A percentile compares a stretch with the other conserved stretches of the same genome.
Conservation (phyloP, 2,329 filamentous ascomycete species). For the Pseudogymnoascus sp. region DNA sequence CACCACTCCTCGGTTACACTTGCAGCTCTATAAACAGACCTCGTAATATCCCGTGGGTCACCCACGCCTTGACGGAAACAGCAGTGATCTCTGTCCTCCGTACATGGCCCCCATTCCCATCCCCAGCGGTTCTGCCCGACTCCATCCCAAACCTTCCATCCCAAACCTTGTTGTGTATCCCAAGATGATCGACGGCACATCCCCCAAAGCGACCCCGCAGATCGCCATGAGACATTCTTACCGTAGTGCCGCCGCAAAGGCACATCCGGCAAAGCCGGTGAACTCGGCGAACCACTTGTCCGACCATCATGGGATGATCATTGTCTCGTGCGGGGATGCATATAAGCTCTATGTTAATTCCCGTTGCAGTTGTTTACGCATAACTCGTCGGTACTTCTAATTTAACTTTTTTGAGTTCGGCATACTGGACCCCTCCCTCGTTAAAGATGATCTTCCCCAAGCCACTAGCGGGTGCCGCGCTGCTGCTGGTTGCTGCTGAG, state of each 20-base stretch:
- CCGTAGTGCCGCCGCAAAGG: too few species aligned
- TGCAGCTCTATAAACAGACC: neutral
- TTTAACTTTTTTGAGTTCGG: neutral
- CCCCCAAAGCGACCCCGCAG: neutral
- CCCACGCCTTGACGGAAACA: neutral
- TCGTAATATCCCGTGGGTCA: neutral
- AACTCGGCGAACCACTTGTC: neutral
- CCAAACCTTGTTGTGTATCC: neutral
- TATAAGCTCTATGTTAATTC: neutral
- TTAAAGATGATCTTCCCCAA: neutral
- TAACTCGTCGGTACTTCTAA: neutral
- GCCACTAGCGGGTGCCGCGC: neutral
- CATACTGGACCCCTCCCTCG: neutral
- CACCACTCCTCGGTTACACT: neutral
- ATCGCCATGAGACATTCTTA: neutral
- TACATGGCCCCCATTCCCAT: neutral
- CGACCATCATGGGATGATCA: neutral
- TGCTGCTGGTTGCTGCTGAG: neutral
- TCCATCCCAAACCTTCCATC: neutral
- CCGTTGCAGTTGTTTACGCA: neutral
- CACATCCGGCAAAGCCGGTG: neutral
- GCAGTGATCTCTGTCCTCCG: neutral
- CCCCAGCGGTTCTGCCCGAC: neutral
- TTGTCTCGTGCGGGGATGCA: neutral
- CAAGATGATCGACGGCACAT: neutral